phyloP scores from a whole-genome alignment of 352 stramenopile species.

The Achlya hypogyna region DNA sequence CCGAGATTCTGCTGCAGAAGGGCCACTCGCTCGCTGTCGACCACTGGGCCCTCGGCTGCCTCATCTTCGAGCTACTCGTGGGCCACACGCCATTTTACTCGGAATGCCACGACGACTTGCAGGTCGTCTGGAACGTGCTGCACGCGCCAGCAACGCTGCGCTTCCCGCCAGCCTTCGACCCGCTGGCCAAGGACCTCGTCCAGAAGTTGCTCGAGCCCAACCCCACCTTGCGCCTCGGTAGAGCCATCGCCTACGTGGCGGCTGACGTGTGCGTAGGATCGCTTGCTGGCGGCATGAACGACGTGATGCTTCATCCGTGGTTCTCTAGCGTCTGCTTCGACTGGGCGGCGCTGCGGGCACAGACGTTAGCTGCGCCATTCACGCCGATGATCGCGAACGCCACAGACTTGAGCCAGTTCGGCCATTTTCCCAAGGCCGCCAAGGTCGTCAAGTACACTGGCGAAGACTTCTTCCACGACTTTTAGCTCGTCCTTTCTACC shows the following conservation, averaged over 20 bases:
- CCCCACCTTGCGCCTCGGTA: neutral
- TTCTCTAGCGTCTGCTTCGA: conserved; percentile 15
- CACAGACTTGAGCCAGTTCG: conserved; percentile 22
- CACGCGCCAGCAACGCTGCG: neutral
- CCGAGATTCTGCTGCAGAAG: conserved; percentile 74
- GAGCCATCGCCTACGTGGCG: too few species aligned
- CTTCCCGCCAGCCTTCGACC: neutral
- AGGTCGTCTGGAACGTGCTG: neutral
- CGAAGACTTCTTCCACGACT: conserved; percentile 41
- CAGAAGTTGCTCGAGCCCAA: neutral
- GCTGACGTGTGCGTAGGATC: neutral
- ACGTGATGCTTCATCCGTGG: conserved; percentile 11
- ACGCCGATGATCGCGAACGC: conserved; percentile 7
- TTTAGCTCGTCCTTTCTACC: too few species aligned
- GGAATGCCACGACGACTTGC: conserved; percentile 18
- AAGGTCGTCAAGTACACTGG: conserved; percentile 47
- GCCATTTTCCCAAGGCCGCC: conserved; percentile 25
- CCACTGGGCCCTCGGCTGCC: conserved; percentile 67
- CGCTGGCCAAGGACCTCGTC: neutral
- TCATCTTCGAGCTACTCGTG: conserved; percentile 69
- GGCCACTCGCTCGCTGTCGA: conserved; percentile 69
- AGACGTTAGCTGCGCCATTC: conserved; percentile 20
- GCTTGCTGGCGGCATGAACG: conserved; percentile 10
- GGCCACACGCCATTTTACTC: conserved; percentile 59
- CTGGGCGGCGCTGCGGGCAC: conserved; percentile 1